Percentiles rank a stretch among this genome's conserved stretches.
Conservation (phyloP, 2,329 filamentous ascomycete species). For the Arthrobotrys conoides region DNA sequence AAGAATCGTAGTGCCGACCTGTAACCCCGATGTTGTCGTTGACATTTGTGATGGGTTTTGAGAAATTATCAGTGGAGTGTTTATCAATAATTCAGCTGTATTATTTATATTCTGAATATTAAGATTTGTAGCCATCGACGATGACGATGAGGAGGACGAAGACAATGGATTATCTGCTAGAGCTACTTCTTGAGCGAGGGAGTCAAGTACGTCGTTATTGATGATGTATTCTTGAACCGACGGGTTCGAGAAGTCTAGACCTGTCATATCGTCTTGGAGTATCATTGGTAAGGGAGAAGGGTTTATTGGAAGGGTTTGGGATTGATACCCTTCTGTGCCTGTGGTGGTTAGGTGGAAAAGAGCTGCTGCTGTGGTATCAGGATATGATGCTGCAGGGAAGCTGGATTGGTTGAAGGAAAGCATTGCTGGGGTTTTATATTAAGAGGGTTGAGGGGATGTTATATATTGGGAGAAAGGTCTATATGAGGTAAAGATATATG, state of each 20-base stretch:
- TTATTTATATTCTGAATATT: not conserved
- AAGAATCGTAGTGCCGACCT: not conserved
- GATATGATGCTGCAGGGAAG: constrained; percentile 1
- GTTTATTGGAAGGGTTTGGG: constrained; percentile 9
- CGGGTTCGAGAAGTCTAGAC: constrained; percentile 45
- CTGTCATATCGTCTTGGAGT: constrained; percentile 24
- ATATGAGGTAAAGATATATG: not conserved
- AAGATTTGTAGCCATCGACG: not conserved
- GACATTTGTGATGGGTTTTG: constrained; percentile 4
- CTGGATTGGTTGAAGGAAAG: not conserved
- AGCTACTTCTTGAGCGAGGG: constrained; percentile 4
- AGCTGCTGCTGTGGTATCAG: constrained; percentile 21
- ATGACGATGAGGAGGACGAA: not conserved
- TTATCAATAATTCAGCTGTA: constrained; percentile 26
- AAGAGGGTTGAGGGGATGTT: not conserved
- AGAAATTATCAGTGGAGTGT: constrained; percentile 21
- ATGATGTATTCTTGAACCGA: constrained; percentile 53
- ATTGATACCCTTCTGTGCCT: constrained; percentile 4
- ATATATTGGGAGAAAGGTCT: not conserved
- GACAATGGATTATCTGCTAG: not conserved
- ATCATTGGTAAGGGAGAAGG: not conserved
- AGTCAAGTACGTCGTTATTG: constrained; percentile 50
- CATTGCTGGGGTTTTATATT: not conserved
- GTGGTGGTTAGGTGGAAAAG: constrained; percentile 27
- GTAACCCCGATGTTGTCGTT: not conserved